phyloP scores from a whole-genome alignment of 441 rosid species.

The Dalechampia spathulata region DNA sequence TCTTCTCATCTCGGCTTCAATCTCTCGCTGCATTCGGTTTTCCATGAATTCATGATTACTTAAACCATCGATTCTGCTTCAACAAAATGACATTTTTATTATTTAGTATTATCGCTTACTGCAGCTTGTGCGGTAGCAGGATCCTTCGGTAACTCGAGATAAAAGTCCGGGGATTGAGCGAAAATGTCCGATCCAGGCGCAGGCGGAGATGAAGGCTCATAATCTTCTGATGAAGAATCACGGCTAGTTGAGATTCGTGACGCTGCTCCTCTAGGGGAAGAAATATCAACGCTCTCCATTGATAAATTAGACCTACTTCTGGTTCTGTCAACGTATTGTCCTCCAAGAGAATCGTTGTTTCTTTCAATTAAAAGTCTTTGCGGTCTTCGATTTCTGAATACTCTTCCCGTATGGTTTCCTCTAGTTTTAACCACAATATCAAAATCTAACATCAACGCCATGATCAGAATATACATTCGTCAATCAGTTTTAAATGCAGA shows the following conservation, averaged over 20 bases:
- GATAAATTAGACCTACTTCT: conserved; percentile 28
- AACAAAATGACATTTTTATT: background rate
- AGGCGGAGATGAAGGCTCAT: conserved; percentile 21
- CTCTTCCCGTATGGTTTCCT: conserved; percentile 19
- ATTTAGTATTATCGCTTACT: conserved; percentile 27
- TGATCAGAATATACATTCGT: background rate
- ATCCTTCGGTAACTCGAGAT: conserved; percentile 20
- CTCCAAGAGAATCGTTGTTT: conserved; percentile 15
- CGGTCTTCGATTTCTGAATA: conserved; percentile 24
- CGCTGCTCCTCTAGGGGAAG: conserved; percentile 2
- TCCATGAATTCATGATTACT: background rate
- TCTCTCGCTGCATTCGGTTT: conserved; percentile 38
- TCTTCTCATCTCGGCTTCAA: conserved; percentile 86
- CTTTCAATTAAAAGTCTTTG: conserved; percentile 30
- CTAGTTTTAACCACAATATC: conserved; percentile 14
- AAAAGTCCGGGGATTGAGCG: conserved; percentile 28
- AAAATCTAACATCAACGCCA: background rate
- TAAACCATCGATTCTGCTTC: background rate
- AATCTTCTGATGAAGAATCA: conserved; percentile 25
- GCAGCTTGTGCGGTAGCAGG: conserved; percentile 23
- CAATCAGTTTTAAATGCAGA: background rate
- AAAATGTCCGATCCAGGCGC: conserved; percentile 35
- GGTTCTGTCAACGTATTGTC: conserved; percentile 18
- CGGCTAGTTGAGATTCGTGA: conserved; percentile 21
- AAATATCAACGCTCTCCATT: conserved; percentile 30